phyloP scores from a whole-genome alignment of 257 asterid species.

The Lycium barbarum region DNA sequence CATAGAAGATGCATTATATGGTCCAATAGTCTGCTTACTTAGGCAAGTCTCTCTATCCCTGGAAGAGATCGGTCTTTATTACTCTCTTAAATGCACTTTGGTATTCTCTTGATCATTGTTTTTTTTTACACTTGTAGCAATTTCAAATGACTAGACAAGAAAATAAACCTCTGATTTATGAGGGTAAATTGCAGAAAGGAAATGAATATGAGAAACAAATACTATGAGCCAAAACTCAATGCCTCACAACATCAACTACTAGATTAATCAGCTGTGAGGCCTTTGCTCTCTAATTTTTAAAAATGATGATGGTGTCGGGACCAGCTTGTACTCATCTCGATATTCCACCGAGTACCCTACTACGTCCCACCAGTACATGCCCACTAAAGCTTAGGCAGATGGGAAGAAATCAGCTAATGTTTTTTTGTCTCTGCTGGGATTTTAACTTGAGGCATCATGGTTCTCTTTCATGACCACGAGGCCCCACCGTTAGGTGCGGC shows the following conservation, averaged over 20 bases:
- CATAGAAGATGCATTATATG: neutral
- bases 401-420: neutral
- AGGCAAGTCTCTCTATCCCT: neutral
- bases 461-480: neutral
- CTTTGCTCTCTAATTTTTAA: neutral
- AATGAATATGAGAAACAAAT: neutral
- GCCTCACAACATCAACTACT: neutral
- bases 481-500: neutral
- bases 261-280: neutral
- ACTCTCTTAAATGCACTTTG: neutral
- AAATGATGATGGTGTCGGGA: neutral
- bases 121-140: neutral
- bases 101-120: neutral
- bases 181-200: slow-evolving; percentile 14
- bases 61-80: neutral
- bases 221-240: neutral
- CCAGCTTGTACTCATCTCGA: neutral
- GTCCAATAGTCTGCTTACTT: slow-evolving; percentile 14
- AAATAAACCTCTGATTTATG: neutral
- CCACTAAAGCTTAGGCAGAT: neutral
- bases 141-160: slow-evolving; percentile 12
- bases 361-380: neutral
- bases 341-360: neutral
- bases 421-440: neutral
- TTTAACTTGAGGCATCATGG: neutral